phyloP scores from a whole-genome alignment of 2,329 filamentous ascomycete species.

The Akanthomyces lecanii region DNA sequence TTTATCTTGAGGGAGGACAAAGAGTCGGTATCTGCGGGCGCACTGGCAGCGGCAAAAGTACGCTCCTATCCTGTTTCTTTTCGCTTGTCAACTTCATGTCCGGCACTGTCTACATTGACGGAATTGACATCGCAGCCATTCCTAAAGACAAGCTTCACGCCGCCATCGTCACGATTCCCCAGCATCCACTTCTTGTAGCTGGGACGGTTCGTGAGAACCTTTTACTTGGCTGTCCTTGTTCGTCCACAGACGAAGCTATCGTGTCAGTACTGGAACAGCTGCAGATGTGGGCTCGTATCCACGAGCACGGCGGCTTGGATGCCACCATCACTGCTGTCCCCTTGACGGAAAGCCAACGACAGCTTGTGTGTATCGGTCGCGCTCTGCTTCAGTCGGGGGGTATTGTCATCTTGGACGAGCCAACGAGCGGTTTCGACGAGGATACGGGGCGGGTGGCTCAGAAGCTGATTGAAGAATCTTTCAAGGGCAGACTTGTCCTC shows the following conservation, averaged over 20 bases:
- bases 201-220: not conserved
- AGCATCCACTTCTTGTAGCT: conserved; percentile 2
- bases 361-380: conserved; percentile 2
- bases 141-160: not conserved
- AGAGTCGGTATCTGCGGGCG: conserved; percentile 6
- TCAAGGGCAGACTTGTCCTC: conserved; percentile 44
- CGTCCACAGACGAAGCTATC: not conserved
- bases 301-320: conserved; percentile 1
- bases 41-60: conserved; percentile 6
- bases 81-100: conserved; percentile 2
- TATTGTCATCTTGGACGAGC: conserved; percentile 12
- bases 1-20: not conserved
- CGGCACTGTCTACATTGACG: conserved; percentile 9
- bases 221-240: not conserved
- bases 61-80: not conserved
- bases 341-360: conserved; percentile 2
- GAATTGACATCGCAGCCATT: not conserved
- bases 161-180: not conserved
- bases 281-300: not conserved
- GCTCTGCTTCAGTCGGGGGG: conserved; percentile 3
- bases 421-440: conserved; percentile 8
- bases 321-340: not conserved
- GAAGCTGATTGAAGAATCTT: conserved; percentile 32
- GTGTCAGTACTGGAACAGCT: not conserved
- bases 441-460: conserved; percentile 25